Base-by-base conservation (phyloP, 257 asterid genomes). In the Plectranthus barbatus region DNA sequence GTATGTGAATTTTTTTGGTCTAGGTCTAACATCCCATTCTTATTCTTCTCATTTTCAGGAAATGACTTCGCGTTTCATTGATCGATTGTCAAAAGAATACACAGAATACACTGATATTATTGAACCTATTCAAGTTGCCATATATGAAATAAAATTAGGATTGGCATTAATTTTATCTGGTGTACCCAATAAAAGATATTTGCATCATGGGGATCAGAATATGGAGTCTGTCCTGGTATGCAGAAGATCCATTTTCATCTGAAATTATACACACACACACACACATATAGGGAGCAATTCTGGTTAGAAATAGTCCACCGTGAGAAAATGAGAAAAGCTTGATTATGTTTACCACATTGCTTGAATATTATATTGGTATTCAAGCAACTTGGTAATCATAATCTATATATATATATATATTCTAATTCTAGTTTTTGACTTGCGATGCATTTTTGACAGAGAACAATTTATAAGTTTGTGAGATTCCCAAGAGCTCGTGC, bases 91-190 rank as follows among this genome's bases (percentile, higher is more conserved):
- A 23, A 74, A 55, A 23, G 94, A 83, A 77, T 90, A 83, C 78
- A 56, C 83, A 12, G 84, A 76, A 21, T 93, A 83, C 70, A 36
- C 58, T 58, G 99, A 93, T 82, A 51, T 93, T 34, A 71, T 81
- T 64, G 95, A 82, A 71, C 99, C 97, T 62, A 76, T 87, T 54
- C 95, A 78, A 71, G 79, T 83, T 54, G 92, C 97, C 53, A 46
- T 93, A 42, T 90, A 90, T 67, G 99, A 93, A 77, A 81, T 89
- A 73, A 93, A 93, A 79, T 77, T 93, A 53, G 99, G 99, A 50
- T 64, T 87, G 57, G 81, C 99, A 33, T 75, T 93, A 34, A 62
- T 79, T 48, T 74, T 74, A 63, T 84, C 97, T 39, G 76, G 82
- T 66, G 67, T 74, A 53, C 67, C 76, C 29, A 41, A 56, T 58